phyloP scores from a whole-genome alignment of 352 stramenopile species.

The Phytopythium chamaehyphon region DNA sequence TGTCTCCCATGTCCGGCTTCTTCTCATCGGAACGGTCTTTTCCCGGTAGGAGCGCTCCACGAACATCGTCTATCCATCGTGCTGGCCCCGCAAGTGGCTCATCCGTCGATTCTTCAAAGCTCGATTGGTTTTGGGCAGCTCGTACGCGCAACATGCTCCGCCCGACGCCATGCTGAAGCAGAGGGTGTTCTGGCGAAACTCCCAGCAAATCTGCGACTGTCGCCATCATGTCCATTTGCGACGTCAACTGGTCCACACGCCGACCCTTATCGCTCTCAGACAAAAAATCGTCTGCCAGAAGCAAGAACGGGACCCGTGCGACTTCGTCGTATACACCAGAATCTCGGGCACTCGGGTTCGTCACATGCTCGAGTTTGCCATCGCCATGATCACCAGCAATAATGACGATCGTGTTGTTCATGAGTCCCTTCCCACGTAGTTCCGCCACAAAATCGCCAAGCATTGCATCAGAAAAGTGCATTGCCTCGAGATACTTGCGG shows the following conservation, averaged over 20 bases:
- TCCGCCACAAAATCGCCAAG: slow-evolving; percentile 50
- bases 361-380: slow-evolving; percentile 61
- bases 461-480: slow-evolving; percentile 69
- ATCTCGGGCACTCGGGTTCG: slow-evolving; percentile 58
- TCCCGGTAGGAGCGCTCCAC: neutral
- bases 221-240: slow-evolving; percentile 72
- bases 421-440: slow-evolving; percentile 46
- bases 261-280: slow-evolving; percentile 35
- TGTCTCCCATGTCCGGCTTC: neutral
- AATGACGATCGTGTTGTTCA: slow-evolving; percentile 74
- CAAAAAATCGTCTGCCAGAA: slow-evolving; percentile 65
- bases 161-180: slow-evolving; percentile 62
- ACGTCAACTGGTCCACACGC: slow-evolving; percentile 51
- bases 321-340: slow-evolving; percentile 66
- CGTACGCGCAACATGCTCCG: slow-evolving; percentile 65
- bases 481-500: slow-evolving; percentile 65
- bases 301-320: slow-evolving; percentile 53
- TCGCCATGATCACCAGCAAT: slow-evolving; percentile 69
- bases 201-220: slow-evolving; percentile 65
- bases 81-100: slow-evolving; percentile 2
- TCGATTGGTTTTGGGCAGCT: slow-evolving; percentile 1
- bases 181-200: slow-evolving; percentile 38
- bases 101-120: neutral
- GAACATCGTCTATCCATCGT: slow-evolving; percentile 1
- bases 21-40: neutral